Evolutionary conservation across 2,329 filamentous ascomycete genomes (phyloP), one percentile per base, ranked within the genome.

Genomic region (Ophiostoma sp.): DNA sequence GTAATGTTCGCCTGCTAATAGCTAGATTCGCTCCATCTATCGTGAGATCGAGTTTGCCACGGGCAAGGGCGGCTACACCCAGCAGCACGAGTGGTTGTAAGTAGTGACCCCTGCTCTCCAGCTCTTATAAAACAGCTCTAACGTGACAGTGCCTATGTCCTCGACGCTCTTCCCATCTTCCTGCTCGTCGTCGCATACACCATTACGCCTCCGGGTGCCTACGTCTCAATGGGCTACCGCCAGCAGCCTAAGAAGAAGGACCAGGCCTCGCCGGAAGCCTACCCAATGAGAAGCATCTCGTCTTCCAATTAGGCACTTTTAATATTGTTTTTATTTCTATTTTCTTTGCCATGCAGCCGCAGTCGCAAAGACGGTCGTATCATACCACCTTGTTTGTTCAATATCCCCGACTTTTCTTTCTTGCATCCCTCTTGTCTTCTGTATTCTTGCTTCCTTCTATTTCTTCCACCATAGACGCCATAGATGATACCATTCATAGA

Each of bases 91-190:
- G 72, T 78, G 73, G 74, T 75, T 62, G 57, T 62, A 62, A 62
- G 57, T 62, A 27, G 3, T 72, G 35, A 64, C 39, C 27, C 13
- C 23, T 52, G 6, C 23, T 33, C 35, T 75, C 73, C 67, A 67
- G 74, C n/a, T 68, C 33, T 41, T 23, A 15, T 20, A 15, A 13
- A 48, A 48, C 20, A 20, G 17, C 17, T 5, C 52, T 57, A 57
- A 57, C 23, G 10, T 23, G 23, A 20, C 27, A 62, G 57, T 11
- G 35, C 20, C 3, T 79, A 79, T 70, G 73, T 78, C 41, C 74
- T 79, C n/a, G 77, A 79, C 67, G 75, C 76, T 20, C 72, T 79
- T 13, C 77, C 77, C 0, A 77, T 79, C 66, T 72, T 76, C 57
- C 31, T 77, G 5, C 74, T 77, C 36, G 74, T 73, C 7, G 67